Base-by-base conservation (phyloP, 495 filamentous ascomycete species). In the Podospora fimiseda region DNA sequence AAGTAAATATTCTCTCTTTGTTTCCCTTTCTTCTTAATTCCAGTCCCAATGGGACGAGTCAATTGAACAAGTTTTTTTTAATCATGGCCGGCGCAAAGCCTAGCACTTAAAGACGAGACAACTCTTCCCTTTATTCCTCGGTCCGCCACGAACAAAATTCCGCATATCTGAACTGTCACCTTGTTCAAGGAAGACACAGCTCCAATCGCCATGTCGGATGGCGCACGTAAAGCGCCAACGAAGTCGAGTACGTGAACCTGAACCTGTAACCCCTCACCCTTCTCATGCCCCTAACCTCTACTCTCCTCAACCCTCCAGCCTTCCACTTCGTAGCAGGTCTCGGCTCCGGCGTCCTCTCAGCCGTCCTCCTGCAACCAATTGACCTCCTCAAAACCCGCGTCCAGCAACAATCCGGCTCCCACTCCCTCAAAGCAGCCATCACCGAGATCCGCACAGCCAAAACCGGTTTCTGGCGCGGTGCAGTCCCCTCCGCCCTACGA, bases 301-400 rank as follows among this genome's bases (percentile, higher is more conserved):
- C 59, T 45, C 51, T 27, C 9, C 16, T 43, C 40, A 21, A 21
- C 46, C 39, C 27, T 24, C 16, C 51, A 76, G 75, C 70, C 58
- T 91, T 90, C 69, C 92, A 96, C 75, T 94, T 97, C 73, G 70
- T 82, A 53, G 93, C 90, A 50, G 94, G 93, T 53, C 85, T 95
- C 36, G 79, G 79, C 61, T 95, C 91, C 0, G 93, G 93, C 63
- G 78, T 94, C 46, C 78, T 87, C 55, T 89, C 90, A 39, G 89
- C 93, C 52, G 82, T 90, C 52, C 83, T 96, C 59, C 84, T 98
- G 47, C 93, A 98, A 71, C 93, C 93, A 22, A 89, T 91, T 64
- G 93, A 97, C 69, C 87, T 97, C 18, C 84, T 98, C 69, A 98
- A 98, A 74, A 98, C 86, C 36, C 89, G 94, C 42, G 81, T 97